Percentiles rank a stretch among this genome's conserved stretches.
These are phyloP conservation scores for Rheum nobile DNA, from an alignment of 148 eudicot species.

Conservation along the genomic window DNA sequence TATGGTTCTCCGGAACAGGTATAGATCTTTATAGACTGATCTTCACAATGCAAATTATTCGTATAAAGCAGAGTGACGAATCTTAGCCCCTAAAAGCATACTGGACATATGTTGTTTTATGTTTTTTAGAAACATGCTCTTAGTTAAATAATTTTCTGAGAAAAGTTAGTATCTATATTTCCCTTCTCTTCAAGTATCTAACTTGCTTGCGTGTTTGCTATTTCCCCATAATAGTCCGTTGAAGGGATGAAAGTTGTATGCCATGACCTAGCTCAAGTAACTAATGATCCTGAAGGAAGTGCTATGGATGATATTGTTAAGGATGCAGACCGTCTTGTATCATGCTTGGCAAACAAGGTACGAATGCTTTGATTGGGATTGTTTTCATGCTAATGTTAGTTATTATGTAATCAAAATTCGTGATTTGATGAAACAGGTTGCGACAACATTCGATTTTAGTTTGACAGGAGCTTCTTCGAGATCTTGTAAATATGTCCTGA, in stretches of 20 bases:
- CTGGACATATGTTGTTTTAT: neutral
- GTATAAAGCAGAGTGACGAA: neutral
- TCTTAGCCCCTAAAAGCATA: neutral
- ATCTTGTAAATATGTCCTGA: conserved; percentile 95
- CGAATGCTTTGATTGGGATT: neutral
- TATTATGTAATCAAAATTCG: neutral
- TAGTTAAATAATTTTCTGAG: neutral
- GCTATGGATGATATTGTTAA: conserved; percentile 64
- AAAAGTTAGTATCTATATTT: neutral
- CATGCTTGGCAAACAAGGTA: conserved; percentile 80
- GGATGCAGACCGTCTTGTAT: conserved; percentile 91
- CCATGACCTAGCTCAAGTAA: conserved; percentile 70
- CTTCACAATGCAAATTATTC: neutral
- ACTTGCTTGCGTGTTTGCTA: neutral
- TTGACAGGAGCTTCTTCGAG: conserved; percentile 89
- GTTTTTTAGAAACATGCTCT: neutral
- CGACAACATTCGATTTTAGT: conserved; percentile 89
- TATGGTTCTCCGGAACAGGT: conserved; percentile 93
- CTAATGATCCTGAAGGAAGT: conserved; percentile 80
- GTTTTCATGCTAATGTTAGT: neutral
- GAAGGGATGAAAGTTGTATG: conserved; percentile 99
- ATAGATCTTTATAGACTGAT: neutral
- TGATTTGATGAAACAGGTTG: conserved; percentile 39
- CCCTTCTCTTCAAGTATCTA: neutral
- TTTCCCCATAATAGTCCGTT: conserved; percentile 69